These are phyloP conservation scores for Penicillium paradoxum DNA, from an alignment of 495 filamentous ascomycete genomes.

Conservation along the genomic window DNA sequence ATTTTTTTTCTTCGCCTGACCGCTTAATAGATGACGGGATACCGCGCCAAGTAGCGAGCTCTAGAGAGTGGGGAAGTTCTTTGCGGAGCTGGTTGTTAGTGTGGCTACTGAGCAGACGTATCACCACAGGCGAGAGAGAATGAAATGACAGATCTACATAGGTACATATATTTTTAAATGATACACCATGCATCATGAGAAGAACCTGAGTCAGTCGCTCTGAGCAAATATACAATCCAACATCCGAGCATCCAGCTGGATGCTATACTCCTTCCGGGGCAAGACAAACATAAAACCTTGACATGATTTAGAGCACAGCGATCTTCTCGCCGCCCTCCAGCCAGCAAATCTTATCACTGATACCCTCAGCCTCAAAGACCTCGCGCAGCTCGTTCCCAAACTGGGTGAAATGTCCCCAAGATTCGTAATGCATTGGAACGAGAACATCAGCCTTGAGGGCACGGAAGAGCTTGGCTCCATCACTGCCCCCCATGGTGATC, in stretches of 20 bases:
- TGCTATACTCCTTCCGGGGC: no score
- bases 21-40: neutral
- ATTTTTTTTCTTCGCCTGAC: neutral
- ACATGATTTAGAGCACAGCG: neutral
- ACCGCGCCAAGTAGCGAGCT: no score
- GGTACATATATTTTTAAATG: neutral
- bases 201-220: no score
- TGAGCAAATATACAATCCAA: no score
- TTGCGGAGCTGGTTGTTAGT: neutral
- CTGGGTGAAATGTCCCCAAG: slow-evolving; percentile 48
- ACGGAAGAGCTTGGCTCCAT: slow-evolving; percentile 36
- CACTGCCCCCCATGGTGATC: slow-evolving; percentile 49
- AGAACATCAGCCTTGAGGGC: slow-evolving; percentile 43
- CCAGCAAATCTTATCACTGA: slow-evolving; percentile 4
- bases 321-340: neutral
- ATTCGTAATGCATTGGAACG: slow-evolving; percentile 52
- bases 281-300: neutral
- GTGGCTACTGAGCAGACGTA: neutral
- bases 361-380: slow-evolving; percentile 24
- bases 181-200: no score
- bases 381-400: slow-evolving; percentile 16
- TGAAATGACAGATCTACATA: neutral
- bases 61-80: neutral
- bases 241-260: no score
- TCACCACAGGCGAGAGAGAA: neutral